These are phyloP conservation scores for Thelephora terrestris DNA, from an alignment of 1,284 basidiomycete species.

Conservation along the genomic window DNA sequence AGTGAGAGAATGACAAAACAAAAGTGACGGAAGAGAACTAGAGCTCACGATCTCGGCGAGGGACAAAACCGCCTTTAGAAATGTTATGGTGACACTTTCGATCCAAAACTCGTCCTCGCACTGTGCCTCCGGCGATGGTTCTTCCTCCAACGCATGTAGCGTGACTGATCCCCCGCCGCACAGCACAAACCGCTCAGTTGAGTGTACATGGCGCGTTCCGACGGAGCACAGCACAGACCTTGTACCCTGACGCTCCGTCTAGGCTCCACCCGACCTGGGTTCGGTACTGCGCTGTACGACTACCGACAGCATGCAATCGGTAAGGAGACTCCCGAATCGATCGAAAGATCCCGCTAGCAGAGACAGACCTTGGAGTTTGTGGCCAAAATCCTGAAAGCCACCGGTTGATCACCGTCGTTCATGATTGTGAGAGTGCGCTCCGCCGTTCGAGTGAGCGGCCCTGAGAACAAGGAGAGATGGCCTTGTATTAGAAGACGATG, in stretches of 20 bases:
- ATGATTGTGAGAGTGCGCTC: conserved; percentile 82
- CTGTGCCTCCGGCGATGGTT: conserved; percentile 84
- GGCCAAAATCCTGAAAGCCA: conserved; percentile 99
- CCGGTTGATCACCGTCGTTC: conserved; percentile 81
- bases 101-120: conserved; percentile 99
- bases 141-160: conserved; percentile 93
- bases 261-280: conserved; percentile 92
- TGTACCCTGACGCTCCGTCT: conserved; percentile 92
- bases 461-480: conserved; percentile 34
- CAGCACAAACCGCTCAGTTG: neutral
- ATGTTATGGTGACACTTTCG: conserved; percentile 88
- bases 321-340: conserved; percentile 6
- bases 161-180: conserved; percentile 52
- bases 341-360: neutral
- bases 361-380: conserved; percentile 84
- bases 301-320: conserved; percentile 19
- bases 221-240: conserved; percentile 45
- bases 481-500: conserved; percentile 1
- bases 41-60: conserved; percentile 71
- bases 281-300: conserved; percentile 94
- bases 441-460: conserved; percentile 87
- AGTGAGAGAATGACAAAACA: neutral
- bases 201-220: neutral
- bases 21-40: neutral
- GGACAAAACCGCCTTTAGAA: conserved; percentile 76